These are phyloP conservation scores for Calonectria pseudoreteaudii DNA, from an alignment of 2,329 filamentous ascomycete species.

Conservation along the genomic window DNA sequence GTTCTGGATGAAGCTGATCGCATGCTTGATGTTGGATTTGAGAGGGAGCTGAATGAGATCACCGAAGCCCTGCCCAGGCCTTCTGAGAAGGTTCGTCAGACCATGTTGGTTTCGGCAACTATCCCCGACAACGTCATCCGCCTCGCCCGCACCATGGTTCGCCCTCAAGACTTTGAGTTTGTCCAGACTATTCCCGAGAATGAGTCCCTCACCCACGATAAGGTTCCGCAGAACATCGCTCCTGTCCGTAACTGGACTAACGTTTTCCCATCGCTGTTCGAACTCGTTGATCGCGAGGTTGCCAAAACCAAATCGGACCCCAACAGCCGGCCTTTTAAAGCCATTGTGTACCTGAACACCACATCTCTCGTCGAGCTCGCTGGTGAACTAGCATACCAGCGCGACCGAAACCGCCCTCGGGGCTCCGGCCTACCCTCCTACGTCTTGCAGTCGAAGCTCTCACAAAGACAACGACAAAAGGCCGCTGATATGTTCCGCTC, in stretches of 20 bases:
- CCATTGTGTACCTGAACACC: constrained; percentile 91
- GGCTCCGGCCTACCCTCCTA: constrained; percentile 53
- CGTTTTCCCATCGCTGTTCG: constrained; percentile 79
- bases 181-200: constrained; percentile 88
- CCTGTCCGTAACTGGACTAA: constrained; percentile 78
- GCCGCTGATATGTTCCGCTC: constrained; percentile 79
- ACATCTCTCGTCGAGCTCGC: constrained; percentile 79
- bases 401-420: constrained; percentile 52
- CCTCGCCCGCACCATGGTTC: constrained; percentile 83
- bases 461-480: constrained; percentile 75
- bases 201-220: constrained; percentile 86
- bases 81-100: constrained; percentile 78
- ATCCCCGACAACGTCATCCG: constrained; percentile 85
- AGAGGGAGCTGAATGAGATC: constrained; percentile 73
- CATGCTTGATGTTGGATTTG: constrained; percentile 95
- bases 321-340: constrained; percentile 80
- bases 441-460: constrained; percentile 81
- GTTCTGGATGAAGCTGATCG: constrained; percentile 98
- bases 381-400: constrained; percentile 62
- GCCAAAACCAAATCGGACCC: constrained; percentile 54
- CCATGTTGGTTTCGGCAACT: constrained; percentile 94
- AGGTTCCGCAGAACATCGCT: constrained; percentile 84
- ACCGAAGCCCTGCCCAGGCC: constrained; percentile 71
- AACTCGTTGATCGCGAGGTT: constrained; percentile 76
- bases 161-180: constrained; percentile 84